Conservation (phyloP, 345 rosid species). For the Dimocarpus longan region DNA sequence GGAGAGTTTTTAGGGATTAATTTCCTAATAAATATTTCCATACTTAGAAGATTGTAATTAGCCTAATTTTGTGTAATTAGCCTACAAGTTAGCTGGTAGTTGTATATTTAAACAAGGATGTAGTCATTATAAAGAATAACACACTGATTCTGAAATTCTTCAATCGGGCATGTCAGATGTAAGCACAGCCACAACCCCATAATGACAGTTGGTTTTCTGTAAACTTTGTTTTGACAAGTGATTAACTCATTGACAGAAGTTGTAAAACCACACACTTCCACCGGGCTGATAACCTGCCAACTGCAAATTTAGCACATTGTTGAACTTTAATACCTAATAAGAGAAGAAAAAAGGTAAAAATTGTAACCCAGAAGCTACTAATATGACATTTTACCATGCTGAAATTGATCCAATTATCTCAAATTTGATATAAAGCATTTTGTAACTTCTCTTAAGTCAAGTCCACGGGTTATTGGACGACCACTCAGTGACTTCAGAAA, state of each 20-base stretch:
- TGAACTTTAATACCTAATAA: not conserved
- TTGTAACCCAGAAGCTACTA: not conserved
- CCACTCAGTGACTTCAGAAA: not conserved
- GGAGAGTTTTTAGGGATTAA: not conserved
- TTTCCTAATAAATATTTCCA: too few species aligned
- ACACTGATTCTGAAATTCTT: too few species aligned
- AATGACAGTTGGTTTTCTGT: slow-evolving; percentile 40
- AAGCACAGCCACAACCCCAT: slow-evolving; percentile 49
- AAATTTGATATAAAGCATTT: not conserved
- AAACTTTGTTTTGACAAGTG: slow-evolving; percentile 41
- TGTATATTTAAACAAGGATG: too few species aligned
- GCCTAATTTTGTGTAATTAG: too few species aligned
- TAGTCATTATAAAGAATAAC: too few species aligned
- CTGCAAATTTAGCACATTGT: slow-evolving; percentile 9
- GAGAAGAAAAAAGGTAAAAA: not conserved
- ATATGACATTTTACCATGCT: not conserved
- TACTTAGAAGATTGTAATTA: too few species aligned
- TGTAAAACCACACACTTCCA: slow-evolving; percentile 43
- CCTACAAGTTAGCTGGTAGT: too few species aligned
- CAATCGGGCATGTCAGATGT: slow-evolving; percentile 46
- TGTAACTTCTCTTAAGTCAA: not conserved
- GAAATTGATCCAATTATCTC: not conserved
- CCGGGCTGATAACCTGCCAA: slow-evolving; percentile 52
- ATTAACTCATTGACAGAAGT: slow-evolving; percentile 32
- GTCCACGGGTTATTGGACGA: not conserved